Evolutionary conservation across 108 stramenopile genomes (phyloP).

Genomic region (Phaeodactylum tricornutum): DNA sequence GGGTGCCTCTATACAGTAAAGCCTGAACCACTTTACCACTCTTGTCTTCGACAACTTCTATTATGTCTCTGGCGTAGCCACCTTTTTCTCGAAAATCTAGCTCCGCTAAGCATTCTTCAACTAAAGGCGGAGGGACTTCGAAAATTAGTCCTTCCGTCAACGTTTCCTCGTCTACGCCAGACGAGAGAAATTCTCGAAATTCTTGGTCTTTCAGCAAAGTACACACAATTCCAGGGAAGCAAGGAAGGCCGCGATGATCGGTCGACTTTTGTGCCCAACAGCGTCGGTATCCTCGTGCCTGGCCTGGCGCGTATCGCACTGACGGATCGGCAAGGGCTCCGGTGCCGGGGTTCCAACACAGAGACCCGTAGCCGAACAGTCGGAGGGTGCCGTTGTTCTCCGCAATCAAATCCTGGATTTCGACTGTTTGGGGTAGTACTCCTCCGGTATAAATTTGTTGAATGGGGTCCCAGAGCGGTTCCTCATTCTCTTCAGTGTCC

Average conservation of each 20-base stretch:
- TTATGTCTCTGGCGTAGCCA: slow-evolving; percentile 70
- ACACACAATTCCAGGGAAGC: slow-evolving; percentile 77
- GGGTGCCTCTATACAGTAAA: slow-evolving; percentile 73
- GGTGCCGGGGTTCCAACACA: slow-evolving; percentile 81
- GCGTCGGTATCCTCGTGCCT: slow-evolving; percentile 51
- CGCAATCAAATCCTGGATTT: slow-evolving; percentile 32
- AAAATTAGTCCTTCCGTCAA: slow-evolving; percentile 75
- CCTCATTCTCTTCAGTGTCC: slow-evolving; percentile 2
- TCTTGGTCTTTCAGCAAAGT: slow-evolving; percentile 70
- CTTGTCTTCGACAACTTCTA: slow-evolving; percentile 68
- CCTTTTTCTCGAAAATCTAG: slow-evolving; percentile 87
- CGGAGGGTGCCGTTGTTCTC: slow-evolving; percentile 32
- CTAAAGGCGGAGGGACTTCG: slow-evolving; percentile 47
- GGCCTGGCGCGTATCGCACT: slow-evolving; percentile 7
- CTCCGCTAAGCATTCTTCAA: slow-evolving; percentile 65
- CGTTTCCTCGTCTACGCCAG: slow-evolving; percentile 16
- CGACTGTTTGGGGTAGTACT: slow-evolving; percentile 28
- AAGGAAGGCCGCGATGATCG: slow-evolving; percentile 70
- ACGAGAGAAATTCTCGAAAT: no score
- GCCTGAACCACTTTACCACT: slow-evolving; percentile 46
- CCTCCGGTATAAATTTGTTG: slow-evolving; percentile 66
- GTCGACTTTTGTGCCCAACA: slow-evolving; percentile 75
- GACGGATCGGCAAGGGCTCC: slow-evolving; percentile 32
- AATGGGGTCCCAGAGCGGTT: slow-evolving; percentile 46
- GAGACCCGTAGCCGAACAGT: slow-evolving; percentile 77